Evolutionary conservation across 768 basidiomycete genomes (phyloP), one percentile per base, ranked within the genome.

Genomic region (Kwoniella sp.): DNA sequence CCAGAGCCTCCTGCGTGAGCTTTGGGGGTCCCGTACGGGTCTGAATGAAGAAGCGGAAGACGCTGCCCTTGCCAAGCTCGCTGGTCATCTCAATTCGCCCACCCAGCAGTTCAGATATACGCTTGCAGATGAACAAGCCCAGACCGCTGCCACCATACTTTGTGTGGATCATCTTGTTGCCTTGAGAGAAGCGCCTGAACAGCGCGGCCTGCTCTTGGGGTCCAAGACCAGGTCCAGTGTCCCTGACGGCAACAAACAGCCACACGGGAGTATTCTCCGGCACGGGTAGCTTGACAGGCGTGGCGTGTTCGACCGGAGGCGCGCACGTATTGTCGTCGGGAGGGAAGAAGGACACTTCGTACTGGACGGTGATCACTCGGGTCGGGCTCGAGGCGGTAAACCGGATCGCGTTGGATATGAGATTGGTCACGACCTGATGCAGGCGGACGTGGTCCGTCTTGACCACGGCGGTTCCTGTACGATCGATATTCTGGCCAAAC

Each of bases 141-240:
- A 74, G 50, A 1, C 73, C 73, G 3, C 53, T 57, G 1, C 73
- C 73, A 8, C 70, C 73, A 48, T 62, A 71, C 15, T 66, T 54
- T 11, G 62, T 58, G 43, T 66, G 64, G 0, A 63, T 60, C 54
- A 67, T 59, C 1, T 66, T 62, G 19, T 60, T 67, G 3, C 56
- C 61, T 56, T 72, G 56, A 11, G 55, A 54, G 53, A 70, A 68
- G 3, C 63, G 54, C 23, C 65, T 61, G 54, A 74, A 74, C 5
- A 74, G 46, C 19, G 50, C 50, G 0, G 53, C 43, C 10, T 62
- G 53, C 37, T 68, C 66, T 11, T 58, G 54, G 15, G 59, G 51
- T 0, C 61, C 56, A 34, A 74, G 53, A 2, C 73, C 70, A 2
- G 70, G 70, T 1, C 73, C 73, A 0, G 70, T 67, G 44, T 72